These are phyloP conservation scores for Scedosporium minutisporum DNA, from an alignment of 2,329 filamentous ascomycete genomes.

Conservation along the genomic window DNA sequence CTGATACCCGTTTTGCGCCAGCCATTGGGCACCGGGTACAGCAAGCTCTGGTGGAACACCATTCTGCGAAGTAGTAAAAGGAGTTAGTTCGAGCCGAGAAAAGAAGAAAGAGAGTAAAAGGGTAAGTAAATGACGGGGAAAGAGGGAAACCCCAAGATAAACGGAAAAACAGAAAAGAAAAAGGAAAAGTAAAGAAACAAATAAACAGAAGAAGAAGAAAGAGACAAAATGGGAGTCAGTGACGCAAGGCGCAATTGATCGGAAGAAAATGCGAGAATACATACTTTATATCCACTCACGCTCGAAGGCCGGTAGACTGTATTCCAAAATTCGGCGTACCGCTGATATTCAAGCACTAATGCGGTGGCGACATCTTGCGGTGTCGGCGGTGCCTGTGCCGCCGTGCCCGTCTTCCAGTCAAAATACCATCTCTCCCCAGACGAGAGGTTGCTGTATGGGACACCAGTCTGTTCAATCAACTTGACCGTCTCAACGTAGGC, in stretches of 20 bases:
- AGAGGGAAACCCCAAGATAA: neutral
- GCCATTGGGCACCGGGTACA: neutral
- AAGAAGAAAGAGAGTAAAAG: neutral
- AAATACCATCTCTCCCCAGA: neutral
- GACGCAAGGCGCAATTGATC: too few species aligned
- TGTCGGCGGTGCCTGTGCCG: neutral
- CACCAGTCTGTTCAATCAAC: neutral
- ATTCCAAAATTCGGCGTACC: neutral
- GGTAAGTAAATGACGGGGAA: neutral
- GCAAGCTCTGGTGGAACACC: neutral
- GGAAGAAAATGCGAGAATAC: neutral
- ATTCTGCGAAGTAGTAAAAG: neutral
- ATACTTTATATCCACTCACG: neutral
- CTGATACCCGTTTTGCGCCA: slow-evolving; percentile 3
- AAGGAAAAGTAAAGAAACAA: too few species aligned
- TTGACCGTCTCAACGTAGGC: slow-evolving; percentile 5
- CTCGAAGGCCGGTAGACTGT: neutral
- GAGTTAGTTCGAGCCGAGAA: neutral
- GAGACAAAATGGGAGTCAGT: too few species aligned
- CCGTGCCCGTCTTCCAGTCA: slow-evolving; percentile 4
- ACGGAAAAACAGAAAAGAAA: too few species aligned
- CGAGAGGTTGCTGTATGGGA: neutral
- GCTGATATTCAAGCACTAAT: neutral
- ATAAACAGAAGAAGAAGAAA: too few species aligned
- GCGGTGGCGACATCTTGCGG: neutral